Percentiles rank a stretch among this genome's conserved stretches.
Evolutionary conservation across 2,329 filamentous ascomycete species (phyloP).

Genomic region (Sarocladium brachiariae): DNA sequence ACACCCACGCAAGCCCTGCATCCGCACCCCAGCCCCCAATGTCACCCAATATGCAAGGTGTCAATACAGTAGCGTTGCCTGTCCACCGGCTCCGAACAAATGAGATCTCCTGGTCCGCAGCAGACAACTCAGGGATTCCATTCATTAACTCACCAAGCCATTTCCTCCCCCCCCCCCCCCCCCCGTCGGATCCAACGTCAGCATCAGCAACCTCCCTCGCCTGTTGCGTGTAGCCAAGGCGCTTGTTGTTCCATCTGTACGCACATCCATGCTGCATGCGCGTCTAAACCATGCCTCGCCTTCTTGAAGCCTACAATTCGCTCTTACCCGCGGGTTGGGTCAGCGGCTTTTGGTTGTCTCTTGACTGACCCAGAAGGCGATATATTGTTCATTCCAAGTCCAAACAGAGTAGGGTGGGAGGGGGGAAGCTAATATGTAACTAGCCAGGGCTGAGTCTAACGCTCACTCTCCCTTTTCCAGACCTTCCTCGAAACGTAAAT

Average conservation of each 20-base stretch:
- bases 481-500: background rate
- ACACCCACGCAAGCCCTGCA: background rate
- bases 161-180: no score
- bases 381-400: background rate
- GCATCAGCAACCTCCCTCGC: background rate
- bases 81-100: conserved; percentile 5
- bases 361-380: background rate
- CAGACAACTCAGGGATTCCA: background rate
- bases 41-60: background rate
- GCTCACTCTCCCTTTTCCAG: background rate
- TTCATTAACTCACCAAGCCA: no score
- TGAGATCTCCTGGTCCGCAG: background rate
- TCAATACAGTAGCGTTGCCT: background rate
- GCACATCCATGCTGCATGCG: background rate
- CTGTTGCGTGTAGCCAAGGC: conserved; percentile 1
- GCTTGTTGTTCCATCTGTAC: background rate
- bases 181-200: conserved; percentile 4
- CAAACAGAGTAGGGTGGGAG: no score
- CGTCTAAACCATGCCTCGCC: background rate
- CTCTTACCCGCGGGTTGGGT: background rate
- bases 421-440: no score
- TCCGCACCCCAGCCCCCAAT: conserved; percentile 1
- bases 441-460: background rate
- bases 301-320: background rate
- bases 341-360: background rate